A percentile compares a stretch with the other conserved stretches of the same genome.
phyloP scores from a whole-genome alignment of 805 yeast genomes.

The Zygosaccharomyces rouxii region DNA sequence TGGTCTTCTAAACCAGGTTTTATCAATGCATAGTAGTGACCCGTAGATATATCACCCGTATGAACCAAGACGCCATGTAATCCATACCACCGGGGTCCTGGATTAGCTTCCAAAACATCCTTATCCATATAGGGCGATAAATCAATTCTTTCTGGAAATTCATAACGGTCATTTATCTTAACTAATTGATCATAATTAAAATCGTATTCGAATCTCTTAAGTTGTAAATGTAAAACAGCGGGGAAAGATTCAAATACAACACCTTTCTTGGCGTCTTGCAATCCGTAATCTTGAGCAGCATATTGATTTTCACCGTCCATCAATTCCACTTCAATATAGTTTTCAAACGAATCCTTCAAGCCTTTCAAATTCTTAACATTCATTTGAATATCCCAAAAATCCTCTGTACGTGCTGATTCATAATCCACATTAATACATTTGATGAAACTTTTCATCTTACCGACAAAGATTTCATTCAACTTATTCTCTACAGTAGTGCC shows the following conservation, averaged over 20 bases:
- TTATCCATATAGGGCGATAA: slow-evolving; percentile 73
- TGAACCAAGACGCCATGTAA: slow-evolving; percentile 94
- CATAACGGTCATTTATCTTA: slow-evolving; percentile 88
- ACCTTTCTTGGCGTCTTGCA: slow-evolving; percentile 96
- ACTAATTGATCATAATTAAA: slow-evolving; percentile 82
- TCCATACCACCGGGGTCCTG: slow-evolving; percentile 69
- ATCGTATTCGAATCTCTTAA: slow-evolving; percentile 92
- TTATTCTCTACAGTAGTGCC: slow-evolving; percentile 75
- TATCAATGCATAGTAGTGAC: slow-evolving; percentile 93
- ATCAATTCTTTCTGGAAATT: slow-evolving; percentile 80
- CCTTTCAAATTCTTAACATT: slow-evolving; percentile 81
- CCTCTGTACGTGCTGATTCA: slow-evolving; percentile 87
- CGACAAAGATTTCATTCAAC: slow-evolving; percentile 82
- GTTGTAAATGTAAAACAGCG: slow-evolving; percentile 85
- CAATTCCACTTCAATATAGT: slow-evolving; percentile 83
- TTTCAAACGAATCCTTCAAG: slow-evolving; percentile 70
- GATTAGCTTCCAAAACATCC: slow-evolving; percentile 31
- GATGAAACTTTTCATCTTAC: slow-evolving; percentile 92
- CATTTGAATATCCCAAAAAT: slow-evolving; percentile 96
- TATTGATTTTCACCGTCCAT: slow-evolving; percentile 94
- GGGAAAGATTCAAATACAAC: slow-evolving; percentile 90
- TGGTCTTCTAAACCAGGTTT: slow-evolving; percentile 65
- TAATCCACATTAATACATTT: slow-evolving; percentile 90
- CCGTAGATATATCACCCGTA: slow-evolving; percentile 91
- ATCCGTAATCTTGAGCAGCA: slow-evolving; percentile 82